Conservation (phyloP, 225 moss, liverwort and hornwort genomes). For the Marchantia polymorpha region DNA sequence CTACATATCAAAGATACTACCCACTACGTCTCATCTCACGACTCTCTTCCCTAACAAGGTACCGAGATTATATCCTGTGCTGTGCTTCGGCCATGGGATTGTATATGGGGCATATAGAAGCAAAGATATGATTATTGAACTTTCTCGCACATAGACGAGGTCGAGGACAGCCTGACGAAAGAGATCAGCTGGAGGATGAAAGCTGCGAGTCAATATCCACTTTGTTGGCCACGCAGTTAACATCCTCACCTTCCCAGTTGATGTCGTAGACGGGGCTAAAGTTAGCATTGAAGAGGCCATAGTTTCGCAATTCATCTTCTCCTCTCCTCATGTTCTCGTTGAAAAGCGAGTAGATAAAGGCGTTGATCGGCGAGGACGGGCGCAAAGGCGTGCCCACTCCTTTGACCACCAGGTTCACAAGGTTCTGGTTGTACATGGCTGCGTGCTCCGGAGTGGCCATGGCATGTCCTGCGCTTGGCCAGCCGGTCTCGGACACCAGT, state of each 20-base stretch:
- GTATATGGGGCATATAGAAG: neutral
- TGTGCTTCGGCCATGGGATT: neutral
- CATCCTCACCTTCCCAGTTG: conserved; percentile 16
- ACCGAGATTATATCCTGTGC: neutral
- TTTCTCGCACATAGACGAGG: neutral
- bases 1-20: too few relatives aligned
- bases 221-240: neutral
- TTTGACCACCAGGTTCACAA: conserved; percentile 8
- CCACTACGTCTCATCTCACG: too few relatives aligned
- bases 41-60: too few relatives aligned
- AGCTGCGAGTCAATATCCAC: neutral
- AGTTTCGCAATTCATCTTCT: neutral
- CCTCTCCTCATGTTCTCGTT: conserved; percentile 14
- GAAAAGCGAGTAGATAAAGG: conserved; percentile 17
- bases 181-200: neutral
- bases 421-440: conserved; percentile 19
- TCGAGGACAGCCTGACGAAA: neutral
- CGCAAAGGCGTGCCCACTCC: conserved; percentile 13
- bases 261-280: conserved; percentile 14
- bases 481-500: conserved; percentile 6
- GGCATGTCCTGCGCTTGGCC: conserved; percentile 11
- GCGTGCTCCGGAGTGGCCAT: conserved; percentile 5
- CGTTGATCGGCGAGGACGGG: neutral
- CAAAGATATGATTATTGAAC: too few relatives aligned
- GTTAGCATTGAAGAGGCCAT: conserved; percentile 9